Conservation (phyloP, 1,284 basidiomycete genomes). For the Tylopilus orsonianus region DNA sequence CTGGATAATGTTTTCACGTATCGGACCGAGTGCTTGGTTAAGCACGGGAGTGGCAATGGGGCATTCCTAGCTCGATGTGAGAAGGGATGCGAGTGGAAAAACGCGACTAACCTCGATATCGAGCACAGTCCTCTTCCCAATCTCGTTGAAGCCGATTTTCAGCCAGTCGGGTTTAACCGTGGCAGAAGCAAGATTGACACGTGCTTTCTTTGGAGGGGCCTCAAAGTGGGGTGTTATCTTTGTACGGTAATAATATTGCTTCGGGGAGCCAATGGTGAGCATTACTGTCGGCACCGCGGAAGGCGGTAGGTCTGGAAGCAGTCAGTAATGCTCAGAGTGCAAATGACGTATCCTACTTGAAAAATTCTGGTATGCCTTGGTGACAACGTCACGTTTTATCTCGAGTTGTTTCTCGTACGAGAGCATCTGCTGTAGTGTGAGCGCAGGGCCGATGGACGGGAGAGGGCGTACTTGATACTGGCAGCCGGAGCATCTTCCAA, state of each 20-base stretch:
- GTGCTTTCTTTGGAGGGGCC: constrained; percentile 60
- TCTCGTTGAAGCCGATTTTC: constrained; percentile 88
- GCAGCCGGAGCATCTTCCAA: constrained; percentile 78
- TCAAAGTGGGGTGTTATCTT: constrained; percentile 99
- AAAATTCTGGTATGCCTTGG: constrained; percentile 82
- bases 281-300: constrained; percentile 66
- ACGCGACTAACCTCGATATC: constrained; percentile 83
- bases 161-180: constrained; percentile 58
- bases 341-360: constrained; percentile 48
- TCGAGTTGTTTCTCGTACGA: constrained; percentile 85
- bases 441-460: neutral
- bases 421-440: constrained; percentile 61
- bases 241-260: constrained; percentile 91
- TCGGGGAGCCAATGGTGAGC: constrained; percentile 82
- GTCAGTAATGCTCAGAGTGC: neutral
- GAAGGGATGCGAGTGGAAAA: neutral
- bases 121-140: constrained; percentile 75
- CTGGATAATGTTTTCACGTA: constrained; percentile 71
- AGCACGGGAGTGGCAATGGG: constrained; percentile 87
- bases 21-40: constrained; percentile 65
- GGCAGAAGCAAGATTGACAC: constrained; percentile 35
- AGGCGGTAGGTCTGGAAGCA: constrained; percentile 50
- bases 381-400: constrained; percentile 86
- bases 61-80: constrained; percentile 65
- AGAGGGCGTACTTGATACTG: constrained; percentile 65